Evolutionary conservation across 176 grass and related monocot species (phyloP), one percentile per base, ranked within the genome.

Genomic region (Calamus simplicifolius): DNA sequence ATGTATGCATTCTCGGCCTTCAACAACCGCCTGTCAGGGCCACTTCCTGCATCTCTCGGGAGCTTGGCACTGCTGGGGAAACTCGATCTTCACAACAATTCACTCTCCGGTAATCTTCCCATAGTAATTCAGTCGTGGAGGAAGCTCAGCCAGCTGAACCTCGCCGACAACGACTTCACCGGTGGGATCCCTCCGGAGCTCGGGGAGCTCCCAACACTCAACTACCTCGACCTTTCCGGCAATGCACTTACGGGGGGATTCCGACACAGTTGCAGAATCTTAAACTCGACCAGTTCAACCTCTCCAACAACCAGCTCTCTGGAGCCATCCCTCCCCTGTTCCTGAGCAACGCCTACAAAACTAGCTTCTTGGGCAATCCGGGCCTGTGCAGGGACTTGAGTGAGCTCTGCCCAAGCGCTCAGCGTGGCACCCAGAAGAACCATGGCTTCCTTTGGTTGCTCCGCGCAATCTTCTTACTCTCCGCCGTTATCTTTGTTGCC

Each of bases 291-390:
- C 27, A 19, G 5, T 43, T 68, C 0, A 68, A 68, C 52, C 18
- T 68, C 29, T 68, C 65, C 28, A 56, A 68, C 7, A 68, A 68
- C 52, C 8, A 68, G 52, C 65, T 68, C 7, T 68, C 51, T 2
- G 65, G 65, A 0, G 19, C 51, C 8, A 17, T 68, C 26, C 65
- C 65, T 38, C 28, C 65, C 27, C 28, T 43, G 10, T 68, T 68
- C 29, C 0, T 18, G 12, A 56, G 5, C 4, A 16, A 12, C 12
- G 23, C 35, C 4, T 56, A 68, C 25, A 14, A 38, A 55, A 43
- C 31, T 18, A 68, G 65, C 52, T 56, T 68, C 52, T 56, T 56
- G 65, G 65, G 65, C 18, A 68, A 68, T 55, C 65, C 65, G 52
- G 52, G 2, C n/a, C 51, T 68, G 28, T 68, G 27, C 28, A 27